phyloP scores from a whole-genome alignment of 805 yeast species.

The Wickerhamomyces queroliae region DNA sequence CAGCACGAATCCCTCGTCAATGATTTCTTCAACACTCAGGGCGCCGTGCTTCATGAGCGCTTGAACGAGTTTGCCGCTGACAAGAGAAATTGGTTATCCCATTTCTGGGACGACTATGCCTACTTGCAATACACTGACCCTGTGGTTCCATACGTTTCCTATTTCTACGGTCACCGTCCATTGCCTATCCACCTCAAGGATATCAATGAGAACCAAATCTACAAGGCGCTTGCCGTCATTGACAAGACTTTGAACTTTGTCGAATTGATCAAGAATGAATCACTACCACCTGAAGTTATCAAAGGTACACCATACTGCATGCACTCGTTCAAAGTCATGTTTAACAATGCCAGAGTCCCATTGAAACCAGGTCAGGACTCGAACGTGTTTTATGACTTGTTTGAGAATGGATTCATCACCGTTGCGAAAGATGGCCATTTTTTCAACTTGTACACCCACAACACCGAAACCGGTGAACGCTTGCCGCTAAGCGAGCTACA shows the following conservation, averaged over 20 bases:
- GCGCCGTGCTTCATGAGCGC: constrained; percentile 63
- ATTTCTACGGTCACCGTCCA: constrained; percentile 82
- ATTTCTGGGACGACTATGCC: constrained; percentile 93
- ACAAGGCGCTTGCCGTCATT: constrained; percentile 73
- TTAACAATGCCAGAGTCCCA: constrained; percentile 86
- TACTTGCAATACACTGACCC: constrained; percentile 90
- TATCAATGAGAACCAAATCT: constrained; percentile 57
- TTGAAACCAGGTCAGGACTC: constrained; percentile 50
- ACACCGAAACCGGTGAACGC: constrained; percentile 30
- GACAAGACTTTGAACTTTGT: constrained; percentile 64
- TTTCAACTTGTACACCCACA: constrained; percentile 68
- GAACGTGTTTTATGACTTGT: constrained; percentile 42
- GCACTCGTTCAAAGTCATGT: constrained; percentile 90
- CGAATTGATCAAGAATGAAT: constrained; percentile 59
- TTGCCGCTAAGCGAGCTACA: constrained; percentile 44
- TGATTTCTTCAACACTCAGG: constrained; percentile 64
- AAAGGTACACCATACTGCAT: constrained; percentile 85
- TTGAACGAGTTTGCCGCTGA: constrained; percentile 48
- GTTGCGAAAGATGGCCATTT: constrained; percentile 74
- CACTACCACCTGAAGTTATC: constrained; percentile 73
- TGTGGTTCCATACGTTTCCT: constrained; percentile 89
- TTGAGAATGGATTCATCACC: constrained; percentile 57
- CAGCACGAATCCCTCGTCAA: constrained; percentile 53
- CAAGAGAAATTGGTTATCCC: constrained; percentile 81
- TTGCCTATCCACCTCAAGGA: constrained; percentile 30